These are phyloP conservation scores for Clitopilus passeckerianus DNA, from an alignment of 768 basidiomycete genomes.

Conservation along the genomic window DNA sequence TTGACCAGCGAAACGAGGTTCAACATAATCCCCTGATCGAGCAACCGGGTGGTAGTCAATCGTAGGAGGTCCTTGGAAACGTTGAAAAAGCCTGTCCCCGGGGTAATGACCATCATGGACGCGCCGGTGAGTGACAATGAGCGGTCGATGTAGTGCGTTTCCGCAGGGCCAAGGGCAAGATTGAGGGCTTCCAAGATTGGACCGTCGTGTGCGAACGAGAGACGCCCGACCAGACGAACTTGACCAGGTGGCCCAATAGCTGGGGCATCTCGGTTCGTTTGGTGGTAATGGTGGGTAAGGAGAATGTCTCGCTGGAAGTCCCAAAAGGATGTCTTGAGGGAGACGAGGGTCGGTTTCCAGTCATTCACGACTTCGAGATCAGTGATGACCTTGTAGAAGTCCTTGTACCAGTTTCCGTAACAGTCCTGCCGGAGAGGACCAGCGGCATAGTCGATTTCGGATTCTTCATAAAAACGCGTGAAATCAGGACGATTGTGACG, in stretches of 20 bases:
- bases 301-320: slow-evolving; percentile 90
- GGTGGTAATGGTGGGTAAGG: slow-evolving; percentile 84
- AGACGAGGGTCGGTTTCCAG: slow-evolving; percentile 83
- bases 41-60: slow-evolving; percentile 87
- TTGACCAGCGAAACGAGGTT: slow-evolving; percentile 89
- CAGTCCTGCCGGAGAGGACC: slow-evolving; percentile 78
- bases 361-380: slow-evolving; percentile 86
- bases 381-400: slow-evolving; percentile 93
- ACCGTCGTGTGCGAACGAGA: slow-evolving; percentile 89
- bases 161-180: slow-evolving; percentile 85
- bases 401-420: slow-evolving; percentile 81
- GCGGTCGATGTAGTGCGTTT: slow-evolving; percentile 93
- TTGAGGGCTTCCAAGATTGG: slow-evolving; percentile 96
- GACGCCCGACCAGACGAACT: slow-evolving; percentile 68
- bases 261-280: slow-evolving; percentile 45
- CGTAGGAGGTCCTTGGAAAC: slow-evolving; percentile 88
- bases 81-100: slow-evolving; percentile 90
- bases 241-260: slow-evolving; percentile 42
- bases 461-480: slow-evolving; percentile 85
- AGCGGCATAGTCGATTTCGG: slow-evolving; percentile 77
- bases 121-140: slow-evolving; percentile 87
- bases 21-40: slow-evolving; percentile 89
- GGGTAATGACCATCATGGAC: slow-evolving; percentile 81
- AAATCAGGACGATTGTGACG: slow-evolving; percentile 91
- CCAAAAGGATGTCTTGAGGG: slow-evolving; percentile 86